phyloP scores from a whole-genome alignment of 2,329 filamentous ascomycete genomes.

The Trichophyton schoenleinii region DNA sequence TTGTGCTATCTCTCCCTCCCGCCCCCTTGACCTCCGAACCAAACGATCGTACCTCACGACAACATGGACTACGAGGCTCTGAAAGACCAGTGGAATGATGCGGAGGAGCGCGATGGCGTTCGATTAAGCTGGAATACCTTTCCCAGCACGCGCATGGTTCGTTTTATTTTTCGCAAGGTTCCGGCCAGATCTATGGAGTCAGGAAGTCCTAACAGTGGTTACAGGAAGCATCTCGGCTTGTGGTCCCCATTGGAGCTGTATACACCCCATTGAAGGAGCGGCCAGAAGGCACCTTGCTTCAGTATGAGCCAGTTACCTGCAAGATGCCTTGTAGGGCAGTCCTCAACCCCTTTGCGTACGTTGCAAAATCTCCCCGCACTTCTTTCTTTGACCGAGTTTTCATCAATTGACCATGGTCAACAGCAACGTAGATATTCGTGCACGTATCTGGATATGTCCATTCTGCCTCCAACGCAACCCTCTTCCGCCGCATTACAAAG shows the following conservation, averaged over 20 bases:
- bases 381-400: neutral
- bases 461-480: conserved; percentile 56
- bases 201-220: neutral
- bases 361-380: conserved; percentile 6
- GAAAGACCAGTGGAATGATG: conserved; percentile 92
- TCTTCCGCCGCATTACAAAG: conserved; percentile 55
- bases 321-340: conserved; percentile 92
- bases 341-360: conserved; percentile 91
- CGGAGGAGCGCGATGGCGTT: conserved; percentile 92
- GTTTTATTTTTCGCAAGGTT: conserved; percentile 18
- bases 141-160: conserved; percentile 89
- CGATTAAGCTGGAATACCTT: conserved; percentile 98
- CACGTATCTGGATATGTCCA: conserved; percentile 56
- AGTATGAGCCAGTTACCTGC: conserved; percentile 95
- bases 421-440: conserved; percentile 53
- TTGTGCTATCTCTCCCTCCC: neutral
- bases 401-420: neutral
- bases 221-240: conserved; percentile 83
- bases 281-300: conserved; percentile 63
- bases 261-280: conserved; percentile 96
- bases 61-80: conserved; percentile 82
- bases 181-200: neutral
- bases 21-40: conserved; percentile 5
- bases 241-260: conserved; percentile 89
- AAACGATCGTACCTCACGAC: conserved; percentile 9